phyloP scores from a whole-genome alignment of 495 filamentous ascomycete genomes.

The Trichoderma orchidacearum region DNA sequence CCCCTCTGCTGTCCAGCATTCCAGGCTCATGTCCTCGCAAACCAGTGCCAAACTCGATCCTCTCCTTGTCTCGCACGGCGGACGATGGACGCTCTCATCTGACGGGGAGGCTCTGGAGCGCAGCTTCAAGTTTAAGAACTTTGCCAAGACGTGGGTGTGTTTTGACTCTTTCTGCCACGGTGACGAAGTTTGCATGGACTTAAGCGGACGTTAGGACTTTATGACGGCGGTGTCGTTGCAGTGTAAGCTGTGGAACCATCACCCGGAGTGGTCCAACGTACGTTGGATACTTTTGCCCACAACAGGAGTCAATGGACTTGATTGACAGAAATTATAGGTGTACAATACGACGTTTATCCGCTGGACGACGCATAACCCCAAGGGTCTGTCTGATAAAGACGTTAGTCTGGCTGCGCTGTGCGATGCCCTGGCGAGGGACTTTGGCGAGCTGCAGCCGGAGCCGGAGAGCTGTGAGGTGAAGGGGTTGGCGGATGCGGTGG shows the following conservation, averaged over 20 bases:
- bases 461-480: conserved; percentile 8
- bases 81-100: conserved; percentile 36
- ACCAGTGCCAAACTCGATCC: conserved; percentile 9
- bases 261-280: conserved; percentile 55
- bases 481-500: neutral
- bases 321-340: too few species aligned
- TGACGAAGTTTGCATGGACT: neutral
- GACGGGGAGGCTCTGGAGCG: conserved; percentile 41
- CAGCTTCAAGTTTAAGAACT: conserved; percentile 48
- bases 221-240: conserved; percentile 44
- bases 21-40: neutral
- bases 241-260: conserved; percentile 43
- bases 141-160: conserved; percentile 48
- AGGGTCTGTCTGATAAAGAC: conserved; percentile 58
- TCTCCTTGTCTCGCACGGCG: conserved; percentile 16
- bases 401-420: conserved; percentile 51
- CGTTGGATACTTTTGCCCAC: conserved; percentile 2
- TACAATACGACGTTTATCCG: conserved; percentile 48
- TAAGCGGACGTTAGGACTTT: conserved; percentile 30
- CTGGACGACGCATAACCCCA: conserved; percentile 65
- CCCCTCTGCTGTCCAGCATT: neutral
- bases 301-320: too few species aligned
- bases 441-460: conserved; percentile 31
- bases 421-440: conserved; percentile 40
- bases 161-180: neutral